Conservation (phyloP, 371 early-diverging fungal species). For the Lichtheimia corymbifera region DNA sequence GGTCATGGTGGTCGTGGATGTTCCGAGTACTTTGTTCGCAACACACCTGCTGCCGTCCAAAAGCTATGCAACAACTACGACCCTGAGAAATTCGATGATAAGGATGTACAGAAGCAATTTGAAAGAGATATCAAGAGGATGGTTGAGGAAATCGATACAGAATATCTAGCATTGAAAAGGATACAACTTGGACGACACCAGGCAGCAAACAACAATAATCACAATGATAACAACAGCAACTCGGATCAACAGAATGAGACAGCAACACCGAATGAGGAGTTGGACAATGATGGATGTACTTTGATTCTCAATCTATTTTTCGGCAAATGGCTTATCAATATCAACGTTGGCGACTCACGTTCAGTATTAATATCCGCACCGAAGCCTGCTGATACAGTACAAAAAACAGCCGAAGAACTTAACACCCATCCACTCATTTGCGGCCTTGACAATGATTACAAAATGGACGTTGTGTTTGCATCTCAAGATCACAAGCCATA, state of each 20-base stretch:
- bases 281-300: conserved; percentile 83
- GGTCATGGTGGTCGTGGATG: conserved; percentile 71
- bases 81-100: conserved; percentile 33
- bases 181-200: conserved; percentile 24
- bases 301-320: conserved; percentile 73
- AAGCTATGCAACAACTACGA: conserved; percentile 50
- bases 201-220: conserved; percentile 21
- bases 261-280: conserved; percentile 14
- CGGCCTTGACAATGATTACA: conserved; percentile 38
- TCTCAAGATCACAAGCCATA: conserved; percentile 70
- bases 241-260: conserved; percentile 1
- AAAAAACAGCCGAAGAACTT: conserved; percentile 2
- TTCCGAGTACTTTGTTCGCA: conserved; percentile 60
- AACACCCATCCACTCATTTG: conserved; percentile 8
- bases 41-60: conserved; percentile 54
- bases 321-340: conserved; percentile 73
- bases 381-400: conserved; percentile 26
- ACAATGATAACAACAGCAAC: background rate
- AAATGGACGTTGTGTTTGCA: conserved; percentile 64
- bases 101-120: conserved; percentile 40
- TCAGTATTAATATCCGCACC: conserved; percentile 60
- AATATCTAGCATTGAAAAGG: conserved; percentile 58
- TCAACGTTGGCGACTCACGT: conserved; percentile 87
- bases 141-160: conserved; percentile 54
- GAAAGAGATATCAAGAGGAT: conserved; percentile 53